Evolutionary conservation across 2,329 filamentous ascomycete genomes (phyloP), one percentile per base, ranked within the genome.

Genomic region (Ascomycota sp.): DNA sequence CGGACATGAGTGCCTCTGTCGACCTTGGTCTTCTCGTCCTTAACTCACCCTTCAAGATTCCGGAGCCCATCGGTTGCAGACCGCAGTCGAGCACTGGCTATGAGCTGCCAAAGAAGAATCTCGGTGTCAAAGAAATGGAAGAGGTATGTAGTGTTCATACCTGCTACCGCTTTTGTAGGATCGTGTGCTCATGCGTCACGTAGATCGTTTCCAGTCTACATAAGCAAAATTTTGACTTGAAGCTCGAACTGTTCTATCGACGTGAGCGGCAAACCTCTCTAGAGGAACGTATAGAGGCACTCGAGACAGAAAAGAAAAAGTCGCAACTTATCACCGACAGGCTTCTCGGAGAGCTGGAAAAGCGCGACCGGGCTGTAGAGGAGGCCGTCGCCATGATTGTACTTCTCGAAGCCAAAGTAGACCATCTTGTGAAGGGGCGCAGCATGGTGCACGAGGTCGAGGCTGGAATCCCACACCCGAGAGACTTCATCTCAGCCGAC

Each of bases 181-280:
- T 20, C 36, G 41, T 34, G 40, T 32, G 12, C 8, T 11, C 10
- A 21, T 12, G 21, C 8, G 28, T 26, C 3, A 21, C 23, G n/a
- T n/a, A 76, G 63, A 67, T 72, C 31, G 52, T 80, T 30, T 76
- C 75, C 4, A 72, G 59, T 2, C 51, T 81, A 15, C 70, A 75
- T 46, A 82, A 82, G 44, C 69, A 79, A 50, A 82, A 81, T 42
- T 82, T 81, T 39, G 75, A 79, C 38, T 58, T 82, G 25, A 81
- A 82, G 47, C 56, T 81, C 21, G 75, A 81, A 44, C 50, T 82
- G 1, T 78, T 65, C 39, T 74, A 81, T 43, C 63, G 73, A 6
- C 61, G 75, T 20, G 67, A 81, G 48, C 61, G 65, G 31, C 71
- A 76, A 41, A 59, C 58, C 7, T 54, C 53, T 15, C 42, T 80